Conservation (phyloP, 306 rosid species). For the Arachis hypogaea region DNA sequence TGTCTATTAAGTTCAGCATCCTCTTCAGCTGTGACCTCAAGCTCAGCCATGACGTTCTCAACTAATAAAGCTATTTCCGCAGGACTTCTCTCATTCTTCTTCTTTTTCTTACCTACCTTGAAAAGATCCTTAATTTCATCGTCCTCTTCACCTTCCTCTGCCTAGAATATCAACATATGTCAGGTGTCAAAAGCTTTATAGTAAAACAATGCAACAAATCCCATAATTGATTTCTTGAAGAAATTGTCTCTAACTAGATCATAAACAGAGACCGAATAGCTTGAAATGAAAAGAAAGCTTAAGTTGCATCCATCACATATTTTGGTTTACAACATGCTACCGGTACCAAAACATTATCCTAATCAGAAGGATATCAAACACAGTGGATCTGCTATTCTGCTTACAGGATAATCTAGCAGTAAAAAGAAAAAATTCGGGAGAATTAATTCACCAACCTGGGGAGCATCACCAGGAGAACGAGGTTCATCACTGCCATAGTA, state of each 20-base stretch:
- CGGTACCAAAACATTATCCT: constrained; percentile 7
- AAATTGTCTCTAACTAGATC: not conserved
- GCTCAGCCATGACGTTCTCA: constrained; percentile 97
- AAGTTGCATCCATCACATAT: not conserved
- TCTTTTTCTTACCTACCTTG: constrained; percentile 81
- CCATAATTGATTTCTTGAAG: not conserved
- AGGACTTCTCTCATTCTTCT: constrained; percentile 87
- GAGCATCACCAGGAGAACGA: constrained; percentile 71
- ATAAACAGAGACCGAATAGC: not conserved
- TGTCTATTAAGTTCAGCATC: constrained; percentile 87
- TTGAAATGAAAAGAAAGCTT: not conserved
- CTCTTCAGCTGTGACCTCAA: constrained; percentile 95
- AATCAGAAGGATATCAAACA: constrained; percentile 1
- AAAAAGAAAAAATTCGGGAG: not conserved
- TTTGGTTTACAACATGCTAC: not conserved
- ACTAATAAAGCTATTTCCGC: constrained; percentile 90
- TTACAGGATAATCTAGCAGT: not conserved
- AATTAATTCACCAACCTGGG: constrained; percentile 64
- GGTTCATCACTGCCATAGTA: constrained; percentile 72
- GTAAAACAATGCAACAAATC: constrained; percentile 7
- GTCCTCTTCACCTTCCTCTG: constrained; percentile 89
- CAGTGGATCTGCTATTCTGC: not conserved
- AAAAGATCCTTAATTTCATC: constrained; percentile 78
- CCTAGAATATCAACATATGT: constrained; percentile 54
- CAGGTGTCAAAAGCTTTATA: constrained; percentile 10